phyloP scores from a whole-genome alignment of 2,329 filamentous ascomycete species.

The Xylaria sp. region DNA sequence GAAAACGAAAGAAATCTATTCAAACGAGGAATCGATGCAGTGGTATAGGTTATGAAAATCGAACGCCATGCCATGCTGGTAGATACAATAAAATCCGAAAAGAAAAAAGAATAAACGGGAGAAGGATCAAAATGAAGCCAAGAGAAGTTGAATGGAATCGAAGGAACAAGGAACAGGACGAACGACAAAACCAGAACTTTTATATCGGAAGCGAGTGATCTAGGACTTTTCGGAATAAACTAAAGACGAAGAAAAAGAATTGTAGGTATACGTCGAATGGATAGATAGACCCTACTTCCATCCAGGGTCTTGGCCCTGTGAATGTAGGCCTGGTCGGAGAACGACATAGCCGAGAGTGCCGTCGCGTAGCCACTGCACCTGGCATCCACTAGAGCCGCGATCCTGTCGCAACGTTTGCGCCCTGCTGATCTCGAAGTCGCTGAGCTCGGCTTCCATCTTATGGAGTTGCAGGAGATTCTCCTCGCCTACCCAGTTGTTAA shows the following conservation, averaged over 20 bases:
- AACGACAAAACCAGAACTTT: too few relatives aligned
- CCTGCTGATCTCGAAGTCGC: conserved; percentile 39
- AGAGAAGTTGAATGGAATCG: neutral
- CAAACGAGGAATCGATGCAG: conserved; percentile 11
- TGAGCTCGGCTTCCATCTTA: conserved; percentile 58
- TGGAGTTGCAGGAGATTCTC: conserved; percentile 47
- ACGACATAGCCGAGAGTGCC: conserved; percentile 25
- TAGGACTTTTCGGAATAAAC: conserved; percentile 10
- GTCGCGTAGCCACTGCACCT: conserved; percentile 24
- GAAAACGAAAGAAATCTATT: conserved; percentile 4
- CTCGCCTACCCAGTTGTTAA: conserved; percentile 56
- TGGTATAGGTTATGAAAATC: conserved; percentile 13
- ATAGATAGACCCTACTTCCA: conserved; percentile 22
- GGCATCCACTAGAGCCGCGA: conserved; percentile 23
- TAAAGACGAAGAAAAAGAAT: neutral
- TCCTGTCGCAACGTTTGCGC: conserved; percentile 13
- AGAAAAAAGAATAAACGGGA: neutral
- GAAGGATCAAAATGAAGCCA: neutral
- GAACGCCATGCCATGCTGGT: conserved; percentile 21
- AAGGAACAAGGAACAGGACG: too few relatives aligned
- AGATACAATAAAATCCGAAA: conserved; percentile 2
- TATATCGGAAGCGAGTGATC: neutral
- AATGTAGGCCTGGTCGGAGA: conserved; percentile 24
- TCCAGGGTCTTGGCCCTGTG: conserved; percentile 22
- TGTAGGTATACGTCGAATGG: neutral